phyloP scores from a whole-genome alignment of 2,329 filamentous ascomycete species.

The Cladophialophora yegresii region DNA sequence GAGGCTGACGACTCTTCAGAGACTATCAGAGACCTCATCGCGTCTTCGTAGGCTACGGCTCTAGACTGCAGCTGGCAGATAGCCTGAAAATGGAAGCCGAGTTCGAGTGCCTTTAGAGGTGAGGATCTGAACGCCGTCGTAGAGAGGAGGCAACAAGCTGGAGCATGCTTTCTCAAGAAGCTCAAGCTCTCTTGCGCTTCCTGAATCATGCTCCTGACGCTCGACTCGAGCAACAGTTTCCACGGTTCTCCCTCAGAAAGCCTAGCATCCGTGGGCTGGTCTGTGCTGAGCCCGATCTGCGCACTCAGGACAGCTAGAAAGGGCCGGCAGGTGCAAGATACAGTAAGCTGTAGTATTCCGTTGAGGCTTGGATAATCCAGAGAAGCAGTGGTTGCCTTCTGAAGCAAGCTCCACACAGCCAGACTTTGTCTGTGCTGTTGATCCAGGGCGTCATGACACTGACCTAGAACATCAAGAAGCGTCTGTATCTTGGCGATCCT shows the following conservation, averaged over 20 bases:
- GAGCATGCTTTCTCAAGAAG: constrained; percentile 18
- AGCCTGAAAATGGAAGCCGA: constrained; percentile 13
- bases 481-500: constrained; percentile 11
- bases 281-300: constrained; percentile 19
- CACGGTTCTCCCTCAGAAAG: background rate
- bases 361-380: constrained; percentile 12
- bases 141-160: constrained; percentile 20
- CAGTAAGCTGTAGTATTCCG: constrained; percentile 17
- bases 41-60: constrained; percentile 22
- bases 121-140: constrained; percentile 4
- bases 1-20: constrained; percentile 9
- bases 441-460: constrained; percentile 7
- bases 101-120: constrained; percentile 12
- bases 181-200: constrained; percentile 23
- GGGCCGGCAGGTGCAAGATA: constrained; percentile 18
- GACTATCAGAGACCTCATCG: constrained; percentile 15
- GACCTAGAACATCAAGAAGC: constrained; percentile 12
- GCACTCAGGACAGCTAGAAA: constrained; percentile 14
- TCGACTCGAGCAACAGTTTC: constrained; percentile 8
- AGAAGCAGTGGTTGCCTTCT: constrained; percentile 13
- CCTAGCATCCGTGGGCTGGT: background rate
- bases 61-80: constrained; percentile 21
- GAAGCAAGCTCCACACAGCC: constrained; percentile 18
- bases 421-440: constrained; percentile 8
- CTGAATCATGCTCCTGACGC: constrained; percentile 8